Conservation (phyloP, 1,139 yeast species). For the Sugiyamaella pinicola region DNA sequence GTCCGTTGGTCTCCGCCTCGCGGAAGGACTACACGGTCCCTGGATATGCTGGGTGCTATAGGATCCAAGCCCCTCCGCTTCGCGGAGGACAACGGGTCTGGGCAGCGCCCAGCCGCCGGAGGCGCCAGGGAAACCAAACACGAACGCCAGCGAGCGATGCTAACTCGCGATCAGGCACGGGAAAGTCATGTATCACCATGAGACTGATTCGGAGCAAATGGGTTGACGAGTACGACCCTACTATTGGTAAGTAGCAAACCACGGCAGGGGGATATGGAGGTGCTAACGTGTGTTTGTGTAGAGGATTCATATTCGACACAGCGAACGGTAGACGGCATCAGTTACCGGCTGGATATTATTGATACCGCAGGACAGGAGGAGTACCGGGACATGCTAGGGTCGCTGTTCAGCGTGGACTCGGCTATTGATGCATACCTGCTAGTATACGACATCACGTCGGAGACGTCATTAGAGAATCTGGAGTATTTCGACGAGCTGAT, state of each 20-base stretch:
- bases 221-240: conserved; percentile 45
- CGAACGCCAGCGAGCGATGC: too few relatives aligned
- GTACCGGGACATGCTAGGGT: conserved; percentile 56
- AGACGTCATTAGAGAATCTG: conserved; percentile 78
- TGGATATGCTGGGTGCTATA: too few relatives aligned
- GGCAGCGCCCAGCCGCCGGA: conserved; percentile 18
- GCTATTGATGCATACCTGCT: conserved; percentile 88
- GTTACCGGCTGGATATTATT: conserved; percentile 40
- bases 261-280: background rate
- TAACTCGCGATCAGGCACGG: conserved; percentile 32
- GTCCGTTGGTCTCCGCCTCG: too few relatives aligned
- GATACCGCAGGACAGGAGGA: conserved; percentile 48
- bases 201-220: conserved; percentile 41
- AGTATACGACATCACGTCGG: conserved; percentile 84
- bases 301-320: conserved; percentile 44
- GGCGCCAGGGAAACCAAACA: too few relatives aligned
- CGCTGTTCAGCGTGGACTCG: conserved; percentile 60
- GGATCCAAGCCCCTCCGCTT: background rate
- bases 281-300: conserved; percentile 16
- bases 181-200: conserved; percentile 43
- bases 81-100: background rate
- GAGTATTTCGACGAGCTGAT: conserved; percentile 83
- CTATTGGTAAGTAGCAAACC: conserved; percentile 35
- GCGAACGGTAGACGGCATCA: conserved; percentile 40
- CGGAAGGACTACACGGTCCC: too few relatives aligned